These are phyloP conservation scores for Sporothrix globosa DNA, from an alignment of 2,329 filamentous ascomycete genomes.

Conservation along the genomic window DNA sequence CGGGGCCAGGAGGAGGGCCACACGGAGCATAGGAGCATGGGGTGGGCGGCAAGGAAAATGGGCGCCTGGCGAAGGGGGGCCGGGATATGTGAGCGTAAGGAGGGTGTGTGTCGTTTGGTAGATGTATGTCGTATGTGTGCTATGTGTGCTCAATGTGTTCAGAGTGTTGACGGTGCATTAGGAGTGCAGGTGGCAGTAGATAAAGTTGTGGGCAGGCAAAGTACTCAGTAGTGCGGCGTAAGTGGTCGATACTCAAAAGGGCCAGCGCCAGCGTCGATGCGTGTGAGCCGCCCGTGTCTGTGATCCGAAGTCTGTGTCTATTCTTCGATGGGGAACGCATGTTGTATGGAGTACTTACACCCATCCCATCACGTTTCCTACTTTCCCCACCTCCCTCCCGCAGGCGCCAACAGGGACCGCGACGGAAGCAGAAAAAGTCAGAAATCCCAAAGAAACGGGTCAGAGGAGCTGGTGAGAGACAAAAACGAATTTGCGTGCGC, in stretches of 20 bases:
- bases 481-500: constrained; percentile 11
- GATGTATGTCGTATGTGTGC: constrained; percentile 8
- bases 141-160: constrained; percentile 5
- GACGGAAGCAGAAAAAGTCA: constrained; percentile 1
- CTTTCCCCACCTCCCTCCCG: constrained; percentile 22
- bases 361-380: constrained; percentile 16
- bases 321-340: neutral
- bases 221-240: neutral
- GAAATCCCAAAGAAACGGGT: constrained; percentile 22
- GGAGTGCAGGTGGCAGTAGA: neutral
- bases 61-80: constrained; percentile 13
- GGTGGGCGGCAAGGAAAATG: constrained; percentile 30
- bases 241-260: constrained; percentile 17
- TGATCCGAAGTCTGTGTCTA: neutral
- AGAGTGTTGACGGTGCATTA: constrained; percentile 6
- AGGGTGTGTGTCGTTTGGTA: constrained; percentile 26
- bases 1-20: constrained; percentile 9
- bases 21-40: constrained; percentile 25
- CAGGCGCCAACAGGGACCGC: constrained; percentile 21
- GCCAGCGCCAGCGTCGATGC: constrained; percentile 5
- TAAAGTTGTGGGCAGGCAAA: constrained; percentile 22
- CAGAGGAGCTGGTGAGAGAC: neutral
- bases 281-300: constrained; percentile 4
- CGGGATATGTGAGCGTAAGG: neutral
- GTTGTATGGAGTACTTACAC: constrained; percentile 23